Base-by-base conservation (phyloP, 306 rosid species). In the Trifolium pratense region DNA sequence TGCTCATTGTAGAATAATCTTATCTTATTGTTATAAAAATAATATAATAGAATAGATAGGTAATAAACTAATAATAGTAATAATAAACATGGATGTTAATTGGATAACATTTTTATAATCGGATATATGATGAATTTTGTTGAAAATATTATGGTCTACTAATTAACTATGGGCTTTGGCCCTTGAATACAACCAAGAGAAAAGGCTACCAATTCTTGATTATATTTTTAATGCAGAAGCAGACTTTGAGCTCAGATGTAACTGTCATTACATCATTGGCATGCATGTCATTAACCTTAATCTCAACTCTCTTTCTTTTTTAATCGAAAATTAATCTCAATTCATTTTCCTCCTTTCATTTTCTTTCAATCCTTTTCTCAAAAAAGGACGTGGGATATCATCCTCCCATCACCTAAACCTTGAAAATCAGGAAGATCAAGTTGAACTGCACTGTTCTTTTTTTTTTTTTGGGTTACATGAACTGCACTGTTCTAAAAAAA, bases 141-240 rank as follows among this genome's bases (percentile, higher is more conserved):
- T 48, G 53, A n/a, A 16, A 48, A 48, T 48, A n/a, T 2, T 48
- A 48, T 46, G 7, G 9, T 61, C 2, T 37, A 59, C 72, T 4
- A 46, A 60, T 9, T 52, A 52, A 13, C 29, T 61, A 43, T 25
- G 81, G 62, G 81, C 62, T 61, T 53, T 25, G 81, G 62, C 83
- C 62, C 78, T 83, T 75, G 57, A 75, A 42, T 46, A 39, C 66
- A 48, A 37, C 71, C 75, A 70, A 79, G 62, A 58, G 86, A 36
- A 46, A 74, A 20, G 43, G 57, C 36, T 29, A 3, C 75, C 23
- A 5, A 21, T 32, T 68, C 32, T 61, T 57, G 2, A 48, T 32
- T 26, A 39, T 34, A 58, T 42, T 18, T 40, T 20, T 39, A 17
- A 55, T 4, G 26, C 17, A 7, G 23, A 57, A 25, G 15, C 66